Evolutionary conservation across 805 yeast species (phyloP).

Genomic region (Torulaspora indica): DNA sequence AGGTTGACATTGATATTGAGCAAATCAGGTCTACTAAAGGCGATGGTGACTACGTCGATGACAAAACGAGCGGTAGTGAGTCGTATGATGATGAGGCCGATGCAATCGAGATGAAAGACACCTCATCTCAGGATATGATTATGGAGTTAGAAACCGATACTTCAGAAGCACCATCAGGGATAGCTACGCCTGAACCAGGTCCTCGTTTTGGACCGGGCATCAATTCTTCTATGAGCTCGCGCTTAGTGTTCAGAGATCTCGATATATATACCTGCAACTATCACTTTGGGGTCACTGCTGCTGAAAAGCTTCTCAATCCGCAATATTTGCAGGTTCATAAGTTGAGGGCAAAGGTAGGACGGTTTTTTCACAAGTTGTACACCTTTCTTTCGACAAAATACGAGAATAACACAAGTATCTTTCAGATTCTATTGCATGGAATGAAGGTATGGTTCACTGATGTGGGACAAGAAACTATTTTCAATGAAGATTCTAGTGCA

Average conservation of each 20-base stretch:
- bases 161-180: slow-evolving; percentile 40
- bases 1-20: slow-evolving; percentile 39
- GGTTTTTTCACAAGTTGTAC: slow-evolving; percentile 55
- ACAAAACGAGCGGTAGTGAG: slow-evolving; percentile 21
- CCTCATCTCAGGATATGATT: slow-evolving; percentile 18
- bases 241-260: slow-evolving; percentile 52
- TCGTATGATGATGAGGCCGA: slow-evolving; percentile 26
- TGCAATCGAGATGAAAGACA: slow-evolving; percentile 26
- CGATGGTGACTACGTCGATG: slow-evolving; percentile 30
- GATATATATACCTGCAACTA: slow-evolving; percentile 62
- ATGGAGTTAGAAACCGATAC: slow-evolving; percentile 44
- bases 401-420: slow-evolving; percentile 60
- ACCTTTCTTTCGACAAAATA: slow-evolving; percentile 44
- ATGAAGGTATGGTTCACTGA: slow-evolving; percentile 75
- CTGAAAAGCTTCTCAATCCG: slow-evolving; percentile 41
- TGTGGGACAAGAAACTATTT: slow-evolving; percentile 66
- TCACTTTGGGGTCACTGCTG: slow-evolving; percentile 53
- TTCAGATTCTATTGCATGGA: slow-evolving; percentile 58
- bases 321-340: slow-evolving; percentile 54
- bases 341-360: slow-evolving; percentile 55
- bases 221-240: slow-evolving; percentile 50
- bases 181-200: slow-evolving; percentile 37
- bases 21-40: slow-evolving; percentile 29
- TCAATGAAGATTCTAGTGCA: slow-evolving; percentile 51
- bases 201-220: slow-evolving; percentile 24